Percentiles rank a stretch among this genome's conserved stretches.
Conservation (phyloP, 352 stramenopile species). For the Pythium oligandrum region DNA sequence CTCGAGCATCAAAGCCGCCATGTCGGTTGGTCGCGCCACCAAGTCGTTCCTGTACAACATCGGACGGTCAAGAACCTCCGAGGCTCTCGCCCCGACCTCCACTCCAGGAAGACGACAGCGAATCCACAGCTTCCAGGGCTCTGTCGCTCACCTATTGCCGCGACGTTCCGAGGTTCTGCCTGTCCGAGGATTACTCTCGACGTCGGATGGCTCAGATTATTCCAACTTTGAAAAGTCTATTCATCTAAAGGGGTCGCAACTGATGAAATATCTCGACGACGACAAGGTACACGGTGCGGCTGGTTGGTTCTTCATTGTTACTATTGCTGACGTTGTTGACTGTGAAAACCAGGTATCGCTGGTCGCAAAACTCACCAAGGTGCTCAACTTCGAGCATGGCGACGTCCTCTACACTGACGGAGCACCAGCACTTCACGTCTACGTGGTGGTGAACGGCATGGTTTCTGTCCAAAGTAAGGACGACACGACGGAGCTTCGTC, state of each 20-base stretch:
- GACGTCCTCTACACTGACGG: constrained; percentile 52
- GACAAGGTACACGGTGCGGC: constrained; percentile 36
- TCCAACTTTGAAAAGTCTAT: constrained; percentile 85
- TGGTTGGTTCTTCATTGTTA: too few relatives aligned
- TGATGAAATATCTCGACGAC: constrained; percentile 81
- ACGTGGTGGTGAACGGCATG: constrained; percentile 68
- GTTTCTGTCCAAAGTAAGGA: constrained; percentile 25
- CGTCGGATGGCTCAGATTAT: constrained; percentile 48
- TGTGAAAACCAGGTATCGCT: constrained; percentile 39
- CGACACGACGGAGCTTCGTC: constrained; percentile 40
- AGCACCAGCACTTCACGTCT: constrained; percentile 41
- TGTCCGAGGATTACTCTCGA: constrained; percentile 13
- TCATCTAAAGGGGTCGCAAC: constrained; percentile 74
- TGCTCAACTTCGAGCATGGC: constrained; percentile 48
- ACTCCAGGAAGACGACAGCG: constrained; percentile 27
- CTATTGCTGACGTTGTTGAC: not conserved
- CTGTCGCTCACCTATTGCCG: constrained; percentile 5
- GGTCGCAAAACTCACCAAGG: constrained; percentile 66
- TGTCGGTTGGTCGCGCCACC: constrained; percentile 57
- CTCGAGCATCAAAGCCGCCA: constrained; percentile 57
- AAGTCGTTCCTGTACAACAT: constrained; percentile 80
- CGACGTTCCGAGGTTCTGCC: constrained; percentile 27
- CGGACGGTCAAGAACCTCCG: constrained; percentile 34
- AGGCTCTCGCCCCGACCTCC: constrained; percentile 24
- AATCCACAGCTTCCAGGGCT: constrained; percentile 34